Conservation (phyloP, 768 basidiomycete species). For the Symmetrospora coprosmae region DNA sequence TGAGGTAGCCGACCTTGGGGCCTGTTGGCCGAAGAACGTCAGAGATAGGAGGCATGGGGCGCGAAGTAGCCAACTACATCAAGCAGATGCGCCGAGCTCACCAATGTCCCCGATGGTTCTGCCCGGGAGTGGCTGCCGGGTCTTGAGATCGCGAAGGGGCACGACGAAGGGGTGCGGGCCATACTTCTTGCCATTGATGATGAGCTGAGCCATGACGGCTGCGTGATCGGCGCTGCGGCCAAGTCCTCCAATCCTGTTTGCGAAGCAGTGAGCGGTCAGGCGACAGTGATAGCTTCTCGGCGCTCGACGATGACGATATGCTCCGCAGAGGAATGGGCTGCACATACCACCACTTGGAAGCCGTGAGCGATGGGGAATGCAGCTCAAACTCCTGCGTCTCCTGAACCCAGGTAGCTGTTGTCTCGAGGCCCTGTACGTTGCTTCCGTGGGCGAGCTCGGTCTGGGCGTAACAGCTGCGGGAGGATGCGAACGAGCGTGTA, state of each 20-base stretch:
- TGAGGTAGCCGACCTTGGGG: neutral
- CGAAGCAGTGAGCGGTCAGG: no score
- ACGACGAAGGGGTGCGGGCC: constrained; percentile 66
- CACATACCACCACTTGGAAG: constrained; percentile 69
- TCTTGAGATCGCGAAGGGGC: constrained; percentile 53
- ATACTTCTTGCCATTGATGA: constrained; percentile 40
- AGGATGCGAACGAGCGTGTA: no score
- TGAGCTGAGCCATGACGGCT: constrained; percentile 59
- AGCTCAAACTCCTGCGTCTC: constrained; percentile 57
- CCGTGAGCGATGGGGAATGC: constrained; percentile 58
- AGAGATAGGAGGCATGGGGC: neutral
- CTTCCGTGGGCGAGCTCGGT: constrained; percentile 50
- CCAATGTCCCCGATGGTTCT: constrained; percentile 60
- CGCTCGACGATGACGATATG: no score
- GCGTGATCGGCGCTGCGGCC: constrained; percentile 63
- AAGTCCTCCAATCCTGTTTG: constrained; percentile 43
- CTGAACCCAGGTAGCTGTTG: constrained; percentile 60
- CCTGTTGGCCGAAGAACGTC: constrained; percentile 7
- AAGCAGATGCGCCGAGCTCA: no score
- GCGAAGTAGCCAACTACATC: constrained; percentile 37
- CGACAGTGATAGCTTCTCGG: no score
- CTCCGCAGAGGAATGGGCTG: no score
- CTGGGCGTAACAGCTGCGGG: constrained; percentile 30
- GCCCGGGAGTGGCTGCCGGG: constrained; percentile 49
- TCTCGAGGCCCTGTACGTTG: constrained; percentile 55